A percentile compares a stretch with the other conserved stretches of the same genome.
Conservation (phyloP, 441 rosid genomes). For the Bruguiera hainesii region DNA sequence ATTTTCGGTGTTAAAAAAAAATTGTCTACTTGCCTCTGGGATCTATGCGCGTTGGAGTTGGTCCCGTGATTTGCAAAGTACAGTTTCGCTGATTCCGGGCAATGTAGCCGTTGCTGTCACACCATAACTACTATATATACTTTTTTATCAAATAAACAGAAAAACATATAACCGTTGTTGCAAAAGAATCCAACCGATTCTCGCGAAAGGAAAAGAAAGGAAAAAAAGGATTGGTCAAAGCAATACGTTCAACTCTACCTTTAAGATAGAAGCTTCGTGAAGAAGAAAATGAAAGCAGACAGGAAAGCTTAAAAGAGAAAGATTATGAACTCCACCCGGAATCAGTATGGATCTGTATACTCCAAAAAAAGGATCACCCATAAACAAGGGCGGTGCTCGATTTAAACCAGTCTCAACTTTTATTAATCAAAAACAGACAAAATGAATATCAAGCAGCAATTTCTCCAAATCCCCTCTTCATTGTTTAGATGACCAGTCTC, state of each 20-base stretch:
- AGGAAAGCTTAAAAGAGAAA: not conserved
- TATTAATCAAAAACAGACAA: constrained; percentile 20
- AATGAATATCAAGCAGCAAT: constrained; percentile 22
- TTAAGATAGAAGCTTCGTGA: constrained; percentile 1
- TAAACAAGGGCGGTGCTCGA: not conserved
- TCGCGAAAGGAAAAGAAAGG: not conserved
- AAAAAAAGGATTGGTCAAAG: constrained; percentile 4
- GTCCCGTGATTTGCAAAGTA: too few species aligned
- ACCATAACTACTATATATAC: too few species aligned
- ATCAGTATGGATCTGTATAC: not conserved
- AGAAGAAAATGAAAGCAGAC: not conserved
- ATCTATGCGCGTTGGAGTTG: too few species aligned
- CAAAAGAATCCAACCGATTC: not conserved
- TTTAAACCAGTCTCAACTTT: constrained; percentile 16
- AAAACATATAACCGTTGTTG: constrained; percentile 4
- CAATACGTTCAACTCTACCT: constrained; percentile 3
- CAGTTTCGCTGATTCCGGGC: too few species aligned
- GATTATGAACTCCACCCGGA: too few species aligned
- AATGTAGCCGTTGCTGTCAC: too few species aligned
- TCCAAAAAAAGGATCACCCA: too few species aligned
- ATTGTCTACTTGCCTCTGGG: too few species aligned
- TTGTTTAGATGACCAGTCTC: constrained; percentile 24
- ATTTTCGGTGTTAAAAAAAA: too few species aligned
- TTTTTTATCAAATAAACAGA: too few species aligned
- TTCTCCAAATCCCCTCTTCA: constrained; percentile 19